Evolutionary conservation across 805 yeast species (phyloP), one percentile per base, ranked within the genome.

Genomic region (Kodamaea sagamina): DNA sequence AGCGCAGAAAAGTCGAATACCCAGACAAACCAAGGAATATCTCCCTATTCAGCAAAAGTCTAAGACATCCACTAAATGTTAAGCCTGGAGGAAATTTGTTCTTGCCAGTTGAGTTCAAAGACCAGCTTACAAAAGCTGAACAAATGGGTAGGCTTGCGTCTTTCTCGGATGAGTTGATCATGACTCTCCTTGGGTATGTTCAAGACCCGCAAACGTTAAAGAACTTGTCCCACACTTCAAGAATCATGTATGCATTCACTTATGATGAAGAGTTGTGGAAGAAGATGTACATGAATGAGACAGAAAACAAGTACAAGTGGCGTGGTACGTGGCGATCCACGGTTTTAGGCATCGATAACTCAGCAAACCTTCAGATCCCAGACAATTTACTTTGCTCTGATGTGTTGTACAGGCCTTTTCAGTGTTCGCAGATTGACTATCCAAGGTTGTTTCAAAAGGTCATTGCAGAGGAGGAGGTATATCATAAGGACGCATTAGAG

Each of bases 261-360:
- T 81, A 79, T 56, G 84, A 81, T 55, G 96, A 89, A 50, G 96
- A 89, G 39, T 51, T 85, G 17, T 89, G 97, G 97, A 84, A 84
- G 53, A 74, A 71, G 43, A 44, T 82, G 36, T 81, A 82, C 54
- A 64, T 61, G 16, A 47, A 38, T 9, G 32, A 46, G 26, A 46
- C 53, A 36, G 50, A 48, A 25, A 42, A n/a, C 1, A 38, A 49
- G 19, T 38, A 48, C 9, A 44, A 46, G 25, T 89, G 97, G 97
- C 59, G 54, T 22, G 96, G 97, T 0, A 77, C 89, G 2, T 89
- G 97, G 97, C 74, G 90, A 51, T 66, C 75, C 28, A 81, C 92
- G 2, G 66, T 77, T 25, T 61, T 80, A 47, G 58, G 63, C 5
- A 46, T 40, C 3, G 55, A 51, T 6, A 43, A 63, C 9, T 59